Percentiles rank a stretch among this genome's conserved stretches.
Evolutionary conservation across 441 rosid species (phyloP).

Genomic region (Corymbia citriodora): DNA sequence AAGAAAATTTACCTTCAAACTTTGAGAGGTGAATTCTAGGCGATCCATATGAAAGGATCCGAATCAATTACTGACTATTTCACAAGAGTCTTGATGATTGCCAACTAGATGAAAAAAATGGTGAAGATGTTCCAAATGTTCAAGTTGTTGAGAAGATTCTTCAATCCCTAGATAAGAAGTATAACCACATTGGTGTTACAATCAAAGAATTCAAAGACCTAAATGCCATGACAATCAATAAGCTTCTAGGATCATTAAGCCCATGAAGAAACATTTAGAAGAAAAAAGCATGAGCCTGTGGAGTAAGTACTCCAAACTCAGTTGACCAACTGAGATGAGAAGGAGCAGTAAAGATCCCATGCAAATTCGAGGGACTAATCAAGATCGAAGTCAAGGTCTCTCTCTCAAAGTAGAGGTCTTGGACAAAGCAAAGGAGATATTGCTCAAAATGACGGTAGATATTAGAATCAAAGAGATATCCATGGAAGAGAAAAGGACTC

Average conservation of each 20-base stretch:
- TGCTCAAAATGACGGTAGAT: neutral
- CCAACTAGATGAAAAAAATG: neutral
- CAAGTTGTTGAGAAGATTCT: neutral
- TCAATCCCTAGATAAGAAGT: neutral
- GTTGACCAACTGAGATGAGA: neutral
- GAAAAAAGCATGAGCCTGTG: neutral
- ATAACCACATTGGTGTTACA: neutral
- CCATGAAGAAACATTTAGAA: neutral
- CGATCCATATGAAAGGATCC: neutral
- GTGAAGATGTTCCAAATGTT: neutral
- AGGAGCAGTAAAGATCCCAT: neutral
- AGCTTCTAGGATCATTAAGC: neutral
- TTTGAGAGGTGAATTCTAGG: neutral
- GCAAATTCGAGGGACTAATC: too few species aligned
- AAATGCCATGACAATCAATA: neutral
- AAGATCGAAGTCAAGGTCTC: neutral
- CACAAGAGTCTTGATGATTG: neutral
- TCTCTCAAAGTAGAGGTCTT: neutral
- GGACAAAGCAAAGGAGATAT: neutral
- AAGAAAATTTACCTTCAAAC: neutral
- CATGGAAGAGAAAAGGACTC: neutral
- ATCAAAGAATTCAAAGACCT: slow-evolving; percentile 7
- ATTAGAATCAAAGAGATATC: neutral
- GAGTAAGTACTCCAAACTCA: neutral
- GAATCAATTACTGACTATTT: too few species aligned